These are phyloP conservation scores for Mycena filopes DNA, from an alignment of 768 basidiomycete species.

Conservation along the genomic window DNA sequence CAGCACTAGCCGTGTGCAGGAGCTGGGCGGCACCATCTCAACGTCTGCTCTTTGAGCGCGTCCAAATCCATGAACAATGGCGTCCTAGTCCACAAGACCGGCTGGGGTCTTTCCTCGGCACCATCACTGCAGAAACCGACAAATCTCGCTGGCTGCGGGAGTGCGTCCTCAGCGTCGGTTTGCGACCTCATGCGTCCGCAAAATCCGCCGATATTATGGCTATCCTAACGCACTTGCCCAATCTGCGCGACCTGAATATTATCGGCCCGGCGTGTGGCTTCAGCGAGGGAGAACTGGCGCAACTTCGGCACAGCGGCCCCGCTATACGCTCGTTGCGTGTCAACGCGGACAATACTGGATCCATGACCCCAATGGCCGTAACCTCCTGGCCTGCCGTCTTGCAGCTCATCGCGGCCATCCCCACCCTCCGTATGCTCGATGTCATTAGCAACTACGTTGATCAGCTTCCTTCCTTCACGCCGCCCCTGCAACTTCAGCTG, in stretches of 20 bases:
- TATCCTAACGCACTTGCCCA: conserved; percentile 3
- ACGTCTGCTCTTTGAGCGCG: conserved; percentile 3
- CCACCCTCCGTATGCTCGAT: conserved; percentile 1
- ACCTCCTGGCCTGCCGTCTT: background rate
- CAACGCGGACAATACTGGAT: background rate
- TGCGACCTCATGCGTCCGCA: background rate
- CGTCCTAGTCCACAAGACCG: too few species aligned
- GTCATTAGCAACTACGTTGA: background rate
- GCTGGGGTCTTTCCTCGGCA: background rate
- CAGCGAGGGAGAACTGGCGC: background rate
- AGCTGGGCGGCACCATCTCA: background rate
- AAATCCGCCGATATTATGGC: background rate
- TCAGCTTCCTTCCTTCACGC: background rate
- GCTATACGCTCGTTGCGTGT: conserved; percentile 2
- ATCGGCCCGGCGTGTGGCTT: background rate
- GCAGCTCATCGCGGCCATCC: background rate
- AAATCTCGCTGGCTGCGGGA: conserved; percentile 13
- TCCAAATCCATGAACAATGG: background rate
- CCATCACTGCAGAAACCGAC: conserved; percentile 5
- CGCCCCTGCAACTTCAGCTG: background rate
- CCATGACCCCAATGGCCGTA: background rate
- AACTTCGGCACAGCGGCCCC: background rate
- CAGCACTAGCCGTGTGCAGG: background rate
- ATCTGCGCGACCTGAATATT: conserved; percentile 7
- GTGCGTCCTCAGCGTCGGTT: background rate